Percentiles rank a stretch among this genome's conserved stretches.
Conservation (phyloP, 306 rosid species). For the Malus asiatica region DNA sequence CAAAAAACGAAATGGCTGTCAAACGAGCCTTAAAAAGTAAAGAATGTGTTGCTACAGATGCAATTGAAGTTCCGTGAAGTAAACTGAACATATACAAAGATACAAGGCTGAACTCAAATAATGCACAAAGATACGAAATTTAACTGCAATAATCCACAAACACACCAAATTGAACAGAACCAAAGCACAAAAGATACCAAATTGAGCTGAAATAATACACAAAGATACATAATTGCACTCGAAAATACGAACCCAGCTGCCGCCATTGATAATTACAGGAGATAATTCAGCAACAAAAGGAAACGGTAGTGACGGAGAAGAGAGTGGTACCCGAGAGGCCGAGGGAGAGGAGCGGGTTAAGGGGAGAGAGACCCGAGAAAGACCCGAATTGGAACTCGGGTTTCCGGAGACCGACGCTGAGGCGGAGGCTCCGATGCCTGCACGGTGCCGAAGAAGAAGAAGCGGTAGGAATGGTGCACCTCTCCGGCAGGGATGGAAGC, state of each 20-base stretch:
- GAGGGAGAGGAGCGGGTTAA: slow-evolving; percentile 18
- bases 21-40: neutral
- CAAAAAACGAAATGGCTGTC: neutral
- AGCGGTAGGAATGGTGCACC: slow-evolving; percentile 16
- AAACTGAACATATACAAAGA: neutral
- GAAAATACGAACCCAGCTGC: neutral
- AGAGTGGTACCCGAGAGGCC: slow-evolving; percentile 47
- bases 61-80: neutral
- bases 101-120: neutral
- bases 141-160: too few relatives aligned
- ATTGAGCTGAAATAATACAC: neutral
- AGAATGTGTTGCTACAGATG: neutral
- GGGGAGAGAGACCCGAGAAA: slow-evolving; percentile 59
- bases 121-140: neutral
- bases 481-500: slow-evolving; percentile 31
- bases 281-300: neutral
- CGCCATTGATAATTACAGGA: neutral
- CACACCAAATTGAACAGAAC: too few relatives aligned
- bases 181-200: neutral
- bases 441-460: slow-evolving; percentile 10
- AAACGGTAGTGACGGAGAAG: neutral
- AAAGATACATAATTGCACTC: neutral
- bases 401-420: slow-evolving; percentile 19
- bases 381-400: slow-evolving; percentile 34
- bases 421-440: slow-evolving; percentile 6